These are phyloP conservation scores for Cyclotella baltica DNA, from an alignment of 108 stramenopile genomes.

Conservation along the genomic window DNA sequence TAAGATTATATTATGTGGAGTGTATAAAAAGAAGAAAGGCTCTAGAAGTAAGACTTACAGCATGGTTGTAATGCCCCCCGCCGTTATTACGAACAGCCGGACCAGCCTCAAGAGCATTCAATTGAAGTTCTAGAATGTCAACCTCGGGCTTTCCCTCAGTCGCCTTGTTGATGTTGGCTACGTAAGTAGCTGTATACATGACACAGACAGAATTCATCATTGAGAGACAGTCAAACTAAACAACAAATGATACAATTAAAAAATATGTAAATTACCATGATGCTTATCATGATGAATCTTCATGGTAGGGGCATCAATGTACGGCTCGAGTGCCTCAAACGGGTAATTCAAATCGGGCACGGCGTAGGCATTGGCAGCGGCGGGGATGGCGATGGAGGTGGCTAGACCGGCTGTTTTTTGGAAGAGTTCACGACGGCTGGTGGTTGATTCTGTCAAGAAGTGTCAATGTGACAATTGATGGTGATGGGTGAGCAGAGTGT, in stretches of 20 bases:
- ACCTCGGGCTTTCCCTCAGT: slow-evolving; percentile 85
- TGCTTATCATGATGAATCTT: slow-evolving; percentile 97
- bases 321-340: slow-evolving; percentile 95
- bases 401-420: slow-evolving; percentile 70
- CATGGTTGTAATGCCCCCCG: slow-evolving; percentile 99
- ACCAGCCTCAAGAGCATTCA: slow-evolving; percentile 85
- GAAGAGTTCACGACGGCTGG: slow-evolving; percentile 74
- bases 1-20: no score
- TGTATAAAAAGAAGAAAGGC: not conserved
- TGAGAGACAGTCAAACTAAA: not conserved
- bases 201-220: not conserved
- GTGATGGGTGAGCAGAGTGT: not conserved
- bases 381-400: slow-evolving; percentile 61
- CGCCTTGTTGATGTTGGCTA: slow-evolving; percentile 86
- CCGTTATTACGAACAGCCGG: slow-evolving; percentile 95
- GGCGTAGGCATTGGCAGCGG: slow-evolving; percentile 74
- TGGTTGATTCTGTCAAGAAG: slow-evolving; percentile 42
- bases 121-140: slow-evolving; percentile 83
- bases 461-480: not conserved
- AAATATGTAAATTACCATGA: slow-evolving; percentile 43
- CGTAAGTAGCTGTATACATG: slow-evolving; percentile 71
- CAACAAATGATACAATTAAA: not conserved
- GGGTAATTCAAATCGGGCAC: slow-evolving; percentile 93
- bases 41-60: slow-evolving; percentile 31
- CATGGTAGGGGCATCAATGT: slow-evolving; percentile 96